These are phyloP conservation scores for Rhypophila decipiens DNA, from an alignment of 495 filamentous ascomycete species.

Conservation along the genomic window DNA sequence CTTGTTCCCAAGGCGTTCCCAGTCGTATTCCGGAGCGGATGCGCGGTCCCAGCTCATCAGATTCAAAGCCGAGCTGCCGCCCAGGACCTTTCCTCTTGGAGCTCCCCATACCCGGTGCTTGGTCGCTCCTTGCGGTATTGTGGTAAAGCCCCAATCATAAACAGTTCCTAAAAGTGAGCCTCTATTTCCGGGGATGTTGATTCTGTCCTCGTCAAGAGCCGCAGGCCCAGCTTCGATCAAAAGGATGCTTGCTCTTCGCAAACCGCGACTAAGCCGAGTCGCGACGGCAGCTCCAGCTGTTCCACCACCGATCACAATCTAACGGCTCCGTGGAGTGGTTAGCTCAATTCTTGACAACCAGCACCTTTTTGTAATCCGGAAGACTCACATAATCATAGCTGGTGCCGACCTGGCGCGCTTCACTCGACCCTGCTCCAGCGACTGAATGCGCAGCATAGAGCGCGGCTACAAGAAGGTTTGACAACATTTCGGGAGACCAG, in stretches of 20 bases:
- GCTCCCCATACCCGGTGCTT: conserved; percentile 24
- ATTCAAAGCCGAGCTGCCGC: conserved; percentile 35
- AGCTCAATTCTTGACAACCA: no score
- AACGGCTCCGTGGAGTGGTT: not conserved
- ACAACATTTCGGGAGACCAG: no score
- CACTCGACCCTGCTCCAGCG: not conserved
- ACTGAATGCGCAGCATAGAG: not conserved
- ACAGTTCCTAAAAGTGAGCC: conserved; percentile 34
- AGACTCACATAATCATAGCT: not conserved
- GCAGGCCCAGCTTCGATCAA: conserved; percentile 51
- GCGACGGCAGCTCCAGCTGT: conserved; percentile 55
- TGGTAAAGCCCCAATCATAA: conserved; percentile 51
- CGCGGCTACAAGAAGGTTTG: not conserved
- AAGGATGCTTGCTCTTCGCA: conserved; percentile 42
- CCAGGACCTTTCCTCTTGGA: conserved; percentile 44
- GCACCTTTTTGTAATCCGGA: not conserved
- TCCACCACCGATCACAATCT: conserved; percentile 61
- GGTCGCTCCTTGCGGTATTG: conserved; percentile 35
- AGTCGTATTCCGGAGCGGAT: conserved; percentile 51
- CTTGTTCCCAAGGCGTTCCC: conserved; percentile 46
- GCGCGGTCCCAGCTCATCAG: conserved; percentile 50
- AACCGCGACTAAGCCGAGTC: conserved; percentile 50
- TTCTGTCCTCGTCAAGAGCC: conserved; percentile 36
- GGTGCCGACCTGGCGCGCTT: not conserved
- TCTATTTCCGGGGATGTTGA: conserved; percentile 38